Evolutionary conservation across 1,139 yeast species (phyloP).

Genomic region (Nakaseomyces uthaithaninus): DNA sequence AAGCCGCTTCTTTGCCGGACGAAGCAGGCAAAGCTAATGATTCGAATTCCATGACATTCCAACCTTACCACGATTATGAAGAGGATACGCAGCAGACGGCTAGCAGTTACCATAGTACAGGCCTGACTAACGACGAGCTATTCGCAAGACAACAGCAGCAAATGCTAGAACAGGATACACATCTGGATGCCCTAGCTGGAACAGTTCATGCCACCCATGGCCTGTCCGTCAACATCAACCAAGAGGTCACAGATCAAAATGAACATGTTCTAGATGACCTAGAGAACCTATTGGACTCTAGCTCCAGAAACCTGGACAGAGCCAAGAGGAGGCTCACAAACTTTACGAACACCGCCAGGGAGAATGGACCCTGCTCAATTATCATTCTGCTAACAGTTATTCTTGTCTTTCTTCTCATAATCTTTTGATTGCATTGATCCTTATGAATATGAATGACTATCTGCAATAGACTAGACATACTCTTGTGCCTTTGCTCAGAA

Average conservation of each 20-base stretch:
- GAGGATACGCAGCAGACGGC: conserved; percentile 1
- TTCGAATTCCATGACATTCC: conserved; percentile 13
- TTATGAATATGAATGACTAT: no score
- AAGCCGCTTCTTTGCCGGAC: not conserved
- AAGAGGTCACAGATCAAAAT: conserved; percentile 28
- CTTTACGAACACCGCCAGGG: conserved; percentile 26
- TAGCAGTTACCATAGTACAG: not conserved
- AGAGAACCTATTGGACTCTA: conserved; percentile 25
- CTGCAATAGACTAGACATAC: no score
- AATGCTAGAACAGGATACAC: conserved; percentile 27
- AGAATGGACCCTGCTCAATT: conserved; percentile 28
- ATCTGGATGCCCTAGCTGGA: conserved; percentile 20
- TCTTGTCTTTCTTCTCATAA: conserved; percentile 21
- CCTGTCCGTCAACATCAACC: conserved; percentile 26
- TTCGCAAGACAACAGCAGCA: conserved; percentile 29
- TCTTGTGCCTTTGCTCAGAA: no score
- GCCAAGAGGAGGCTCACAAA: conserved; percentile 24
- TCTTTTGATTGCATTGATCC: no score
- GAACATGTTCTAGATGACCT: conserved; percentile 24
- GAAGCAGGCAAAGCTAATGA: no score
- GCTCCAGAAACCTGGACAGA: conserved; percentile 22
- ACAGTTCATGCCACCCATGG: conserved; percentile 24
- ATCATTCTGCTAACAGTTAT: conserved; percentile 24
- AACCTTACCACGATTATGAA: conserved; percentile 23
- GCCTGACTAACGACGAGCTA: conserved; percentile 23